Conservation (phyloP, 352 stramenopile genomes). For the Saprolegnia parasitica region DNA sequence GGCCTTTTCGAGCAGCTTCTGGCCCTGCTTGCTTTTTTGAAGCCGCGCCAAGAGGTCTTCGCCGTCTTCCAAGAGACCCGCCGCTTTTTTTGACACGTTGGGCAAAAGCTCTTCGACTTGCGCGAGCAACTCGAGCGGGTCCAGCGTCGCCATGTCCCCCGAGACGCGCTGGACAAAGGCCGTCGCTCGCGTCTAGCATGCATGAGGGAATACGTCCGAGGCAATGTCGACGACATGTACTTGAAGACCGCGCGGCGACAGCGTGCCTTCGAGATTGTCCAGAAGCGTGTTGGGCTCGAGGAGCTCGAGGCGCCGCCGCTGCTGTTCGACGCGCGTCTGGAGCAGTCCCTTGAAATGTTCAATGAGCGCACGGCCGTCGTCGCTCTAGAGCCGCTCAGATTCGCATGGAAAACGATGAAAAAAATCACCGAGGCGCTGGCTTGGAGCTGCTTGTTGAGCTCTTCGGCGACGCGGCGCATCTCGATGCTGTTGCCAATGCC, state of each 20-base stretch:
- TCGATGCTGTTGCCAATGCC: constrained; percentile 23
- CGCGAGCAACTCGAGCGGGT: constrained; percentile 47
- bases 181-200: constrained; percentile 15
- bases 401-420: background rate
- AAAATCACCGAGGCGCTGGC: constrained; percentile 1
- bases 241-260: constrained; percentile 17
- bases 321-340: constrained; percentile 25
- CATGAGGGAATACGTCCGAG: too few species aligned
- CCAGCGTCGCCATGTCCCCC: constrained; percentile 45
- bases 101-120: constrained; percentile 66
- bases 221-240: constrained; percentile 16
- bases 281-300: constrained; percentile 20
- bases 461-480: constrained; percentile 23
- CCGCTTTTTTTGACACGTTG: constrained; percentile 47
- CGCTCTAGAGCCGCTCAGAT: background rate
- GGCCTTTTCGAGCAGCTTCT: constrained; percentile 59
- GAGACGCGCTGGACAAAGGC: constrained; percentile 6
- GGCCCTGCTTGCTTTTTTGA: constrained; percentile 62
- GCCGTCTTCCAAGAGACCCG: constrained; percentile 51
- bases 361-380: constrained; percentile 19
- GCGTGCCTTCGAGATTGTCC: constrained; percentile 14
- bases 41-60: constrained; percentile 68
- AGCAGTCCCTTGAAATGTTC: constrained; percentile 26
- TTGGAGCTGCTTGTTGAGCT: constrained; percentile 19
- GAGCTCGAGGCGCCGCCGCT: constrained; percentile 14